Conservation (phyloP, 2,329 filamentous ascomycete genomes). For the Apiospora sp. region DNA sequence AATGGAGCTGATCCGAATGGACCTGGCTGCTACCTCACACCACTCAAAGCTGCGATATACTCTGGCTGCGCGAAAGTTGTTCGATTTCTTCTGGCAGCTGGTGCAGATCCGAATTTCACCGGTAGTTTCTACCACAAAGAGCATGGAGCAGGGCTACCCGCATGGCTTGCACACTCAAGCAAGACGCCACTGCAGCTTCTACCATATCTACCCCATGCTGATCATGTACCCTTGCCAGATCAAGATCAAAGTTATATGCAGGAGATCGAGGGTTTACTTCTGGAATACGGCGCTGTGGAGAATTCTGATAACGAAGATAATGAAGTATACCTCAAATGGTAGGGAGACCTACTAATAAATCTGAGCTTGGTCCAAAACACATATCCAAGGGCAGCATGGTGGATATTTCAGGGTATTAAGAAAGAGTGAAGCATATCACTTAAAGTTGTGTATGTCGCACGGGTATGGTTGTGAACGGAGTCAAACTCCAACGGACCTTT, state of each 20-base stretch:
- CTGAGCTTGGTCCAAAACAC: no score
- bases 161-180: background rate
- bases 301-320: no score
- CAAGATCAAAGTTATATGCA: no score
- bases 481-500: no score
- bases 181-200: background rate
- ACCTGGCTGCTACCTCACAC: background rate
- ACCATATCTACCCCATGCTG: background rate
- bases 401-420: no score
- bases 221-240: no score
- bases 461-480: no score
- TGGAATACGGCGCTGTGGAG: background rate
- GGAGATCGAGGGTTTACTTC: background rate
- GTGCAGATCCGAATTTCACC: background rate
- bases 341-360: no score
- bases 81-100: background rate
- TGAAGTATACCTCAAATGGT: no score
- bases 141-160: background rate
- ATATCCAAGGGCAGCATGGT: no score
- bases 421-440: no score
- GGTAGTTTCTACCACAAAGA: background rate
- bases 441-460: no score
- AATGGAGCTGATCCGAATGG: background rate
- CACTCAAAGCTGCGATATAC: background rate
- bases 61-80: background rate